Evolutionary conservation across 495 filamentous ascomycete genomes (phyloP).

Genomic region (Baudoinia panamericana): DNA sequence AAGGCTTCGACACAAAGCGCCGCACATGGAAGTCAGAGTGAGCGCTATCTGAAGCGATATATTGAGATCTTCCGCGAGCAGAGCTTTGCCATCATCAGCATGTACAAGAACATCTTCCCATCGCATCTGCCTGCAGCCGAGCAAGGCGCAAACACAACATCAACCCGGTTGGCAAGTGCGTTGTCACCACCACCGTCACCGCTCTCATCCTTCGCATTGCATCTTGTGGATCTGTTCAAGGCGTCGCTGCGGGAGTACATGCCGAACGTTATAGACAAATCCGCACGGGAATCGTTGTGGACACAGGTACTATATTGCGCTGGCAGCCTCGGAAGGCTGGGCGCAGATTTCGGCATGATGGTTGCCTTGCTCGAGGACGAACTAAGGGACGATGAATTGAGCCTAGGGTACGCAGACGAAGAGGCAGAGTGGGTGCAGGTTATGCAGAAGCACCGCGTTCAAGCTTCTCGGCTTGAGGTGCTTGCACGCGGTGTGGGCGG

Average conservation of each 20-base stretch:
- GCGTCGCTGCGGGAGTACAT: constrained; percentile 69
- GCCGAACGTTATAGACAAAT: constrained; percentile 67
- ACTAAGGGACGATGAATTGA: constrained; percentile 33
- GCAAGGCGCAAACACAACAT: background rate
- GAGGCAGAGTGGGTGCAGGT: constrained; percentile 76
- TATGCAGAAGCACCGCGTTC: constrained; percentile 73
- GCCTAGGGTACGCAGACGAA: constrained; percentile 32
- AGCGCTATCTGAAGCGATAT: constrained; percentile 86
- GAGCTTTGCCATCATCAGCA: constrained; percentile 83
- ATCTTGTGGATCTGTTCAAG: constrained; percentile 70
- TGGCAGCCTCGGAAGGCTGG: constrained; percentile 78
- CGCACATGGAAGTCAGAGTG: constrained; percentile 80
- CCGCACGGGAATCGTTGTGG: constrained; percentile 68
- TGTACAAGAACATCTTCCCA: constrained; percentile 83
- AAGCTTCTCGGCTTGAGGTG: constrained; percentile 77
- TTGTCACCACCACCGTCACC: constrained; percentile 61
- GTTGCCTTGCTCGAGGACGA: constrained; percentile 52
- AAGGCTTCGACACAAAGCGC: constrained; percentile 15
- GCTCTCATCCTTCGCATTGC: constrained; percentile 70
- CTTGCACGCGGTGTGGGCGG: constrained; percentile 44
- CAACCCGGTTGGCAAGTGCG: no score
- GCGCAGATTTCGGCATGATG: constrained; percentile 85
- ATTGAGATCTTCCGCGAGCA: constrained; percentile 98
- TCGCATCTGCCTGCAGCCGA: constrained; percentile 23
- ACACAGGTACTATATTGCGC: constrained; percentile 95